Evolutionary conservation across 2,329 filamentous ascomycete genomes (phyloP), one percentile per base, ranked within the genome.

Genomic region (Sclerotinia sclerotiorum): DNA sequence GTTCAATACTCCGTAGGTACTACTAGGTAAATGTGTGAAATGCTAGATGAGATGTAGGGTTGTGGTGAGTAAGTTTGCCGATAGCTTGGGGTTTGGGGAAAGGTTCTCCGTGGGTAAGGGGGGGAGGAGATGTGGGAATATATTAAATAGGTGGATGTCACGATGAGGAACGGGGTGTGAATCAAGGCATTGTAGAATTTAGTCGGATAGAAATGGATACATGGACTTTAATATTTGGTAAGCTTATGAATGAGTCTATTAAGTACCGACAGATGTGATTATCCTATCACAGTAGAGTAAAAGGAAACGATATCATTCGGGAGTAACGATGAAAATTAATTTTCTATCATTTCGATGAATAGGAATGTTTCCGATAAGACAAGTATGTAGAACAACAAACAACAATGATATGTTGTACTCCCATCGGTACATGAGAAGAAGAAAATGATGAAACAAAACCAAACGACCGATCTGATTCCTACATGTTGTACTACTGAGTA

Each of bases 61-160:
- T 24, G 55, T 42, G 35, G 11, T 24, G 8, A 35, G 35, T 4
- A 42, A 57, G 55, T 42, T 27, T 57, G 55, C 55, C 55, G 35
- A 57, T 57, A 42, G 32, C 55, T 57, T 42, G 55, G 55, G 55
- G 55, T 42, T 57, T 57, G 55, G 55, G 55, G 55, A 57, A 57
- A 24, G 24, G 27, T 24, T 27, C 21, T 13, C 27, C 27, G 54
- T 19, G 29, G 54, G 21, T 17, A 35, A 56, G 54, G 54, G 54
- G 32, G 21, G 32, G 35, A 15, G 21, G 11, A 19, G 54, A 56
- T 56, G 54, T 56, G 54, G 54, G 54, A 56, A 56, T 11, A 21
- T 32, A 55, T 32, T 21, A 55, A 17, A 13, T 39, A n/a, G 54
- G 11, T 24, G 32, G 32, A 35, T n/a, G 54, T 15, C 13, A n/a